These are phyloP conservation scores for Azolla pinnata DNA, from an alignment of 75 land plant species.

Conservation along the genomic window DNA sequence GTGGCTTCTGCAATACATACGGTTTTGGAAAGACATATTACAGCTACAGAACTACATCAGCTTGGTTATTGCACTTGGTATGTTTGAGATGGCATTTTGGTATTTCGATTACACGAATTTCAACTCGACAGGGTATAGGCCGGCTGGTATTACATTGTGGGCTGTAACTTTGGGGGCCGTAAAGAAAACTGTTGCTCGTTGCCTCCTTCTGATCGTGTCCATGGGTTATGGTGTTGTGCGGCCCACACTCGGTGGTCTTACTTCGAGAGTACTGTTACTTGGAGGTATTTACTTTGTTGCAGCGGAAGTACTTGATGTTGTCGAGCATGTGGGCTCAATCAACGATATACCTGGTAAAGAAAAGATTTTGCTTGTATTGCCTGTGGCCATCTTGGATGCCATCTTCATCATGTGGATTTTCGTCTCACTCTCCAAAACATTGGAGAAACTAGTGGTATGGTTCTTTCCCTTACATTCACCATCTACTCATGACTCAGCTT, in stretches of 20 bases:
- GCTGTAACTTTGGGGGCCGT: slow-evolving; percentile 43
- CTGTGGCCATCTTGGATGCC: slow-evolving; percentile 42
- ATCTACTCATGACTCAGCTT: too few relatives aligned
- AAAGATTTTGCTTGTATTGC: slow-evolving; percentile 35
- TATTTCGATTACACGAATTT: slow-evolving; percentile 44
- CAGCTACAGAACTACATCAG: slow-evolving; percentile 46
- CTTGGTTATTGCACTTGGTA: slow-evolving; percentile 39
- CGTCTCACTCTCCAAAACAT: slow-evolving; percentile 32
- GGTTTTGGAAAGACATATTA: slow-evolving; percentile 38
- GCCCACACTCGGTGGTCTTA: slow-evolving; percentile 39
- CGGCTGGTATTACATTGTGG: slow-evolving; percentile 41
- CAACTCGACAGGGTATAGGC: slow-evolving; percentile 34
- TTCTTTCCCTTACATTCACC: too few relatives aligned
- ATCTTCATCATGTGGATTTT: slow-evolving; percentile 46
- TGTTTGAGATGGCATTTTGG: slow-evolving; percentile 48
- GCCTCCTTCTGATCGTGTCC: slow-evolving; percentile 36
- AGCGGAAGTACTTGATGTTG: slow-evolving; percentile 38
- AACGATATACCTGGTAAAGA: slow-evolving; percentile 31
- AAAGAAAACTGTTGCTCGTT: slow-evolving; percentile 41
- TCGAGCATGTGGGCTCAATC: slow-evolving; percentile 38
- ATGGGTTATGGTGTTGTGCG: slow-evolving; percentile 51
- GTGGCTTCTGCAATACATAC: slow-evolving; percentile 43
- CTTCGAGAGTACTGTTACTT: slow-evolving; percentile 28
- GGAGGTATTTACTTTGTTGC: slow-evolving; percentile 33
- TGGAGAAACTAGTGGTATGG: slow-evolving; percentile 44